Conservation (phyloP, 1,284 basidiomycete species). For the Rhodotorula sp. region DNA sequence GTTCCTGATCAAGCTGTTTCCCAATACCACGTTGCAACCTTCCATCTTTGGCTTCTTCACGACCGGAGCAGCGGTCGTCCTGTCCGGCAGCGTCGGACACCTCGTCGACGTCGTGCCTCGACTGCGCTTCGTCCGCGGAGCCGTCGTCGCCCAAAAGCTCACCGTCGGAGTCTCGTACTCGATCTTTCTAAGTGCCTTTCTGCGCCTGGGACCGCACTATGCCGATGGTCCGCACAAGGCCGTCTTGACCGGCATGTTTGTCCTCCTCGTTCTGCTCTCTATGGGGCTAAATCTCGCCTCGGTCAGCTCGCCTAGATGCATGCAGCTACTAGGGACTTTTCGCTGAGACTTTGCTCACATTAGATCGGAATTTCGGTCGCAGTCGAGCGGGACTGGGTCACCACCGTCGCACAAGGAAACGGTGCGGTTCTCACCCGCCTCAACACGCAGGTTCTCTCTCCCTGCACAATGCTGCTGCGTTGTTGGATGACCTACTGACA, state of each 20-base stretch:
- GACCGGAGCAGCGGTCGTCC: slow-evolving; percentile 51
- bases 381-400: slow-evolving; percentile 62
- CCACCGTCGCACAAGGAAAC: slow-evolving; percentile 52
- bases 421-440: slow-evolving; percentile 42
- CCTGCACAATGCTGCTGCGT: slow-evolving; percentile 21
- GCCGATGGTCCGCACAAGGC: background rate
- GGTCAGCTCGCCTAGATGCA: background rate
- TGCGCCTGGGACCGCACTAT: background rate
- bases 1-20: slow-evolving; percentile 56
- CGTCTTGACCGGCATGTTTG: slow-evolving; percentile 46
- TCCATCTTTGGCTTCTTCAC: slow-evolving; percentile 57
- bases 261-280: slow-evolving; percentile 53
- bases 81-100: slow-evolving; percentile 53
- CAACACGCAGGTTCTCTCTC: slow-evolving; percentile 45
- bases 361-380: slow-evolving; percentile 57
- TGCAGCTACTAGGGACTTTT: fast-evolving
- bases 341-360: too few species aligned
- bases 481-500: background rate
- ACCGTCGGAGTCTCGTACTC: slow-evolving; percentile 53
- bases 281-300: slow-evolving; percentile 52
- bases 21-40: slow-evolving; percentile 57
- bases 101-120: slow-evolving; percentile 55
- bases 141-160: slow-evolving; percentile 56
- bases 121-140: slow-evolving; percentile 53
- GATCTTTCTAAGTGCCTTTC: slow-evolving; percentile 50